Percentiles rank a stretch among this genome's conserved stretches.
These are phyloP conservation scores for Polygonum aviculare DNA, from an alignment of 148 eudicot species.

Conservation along the genomic window DNA sequence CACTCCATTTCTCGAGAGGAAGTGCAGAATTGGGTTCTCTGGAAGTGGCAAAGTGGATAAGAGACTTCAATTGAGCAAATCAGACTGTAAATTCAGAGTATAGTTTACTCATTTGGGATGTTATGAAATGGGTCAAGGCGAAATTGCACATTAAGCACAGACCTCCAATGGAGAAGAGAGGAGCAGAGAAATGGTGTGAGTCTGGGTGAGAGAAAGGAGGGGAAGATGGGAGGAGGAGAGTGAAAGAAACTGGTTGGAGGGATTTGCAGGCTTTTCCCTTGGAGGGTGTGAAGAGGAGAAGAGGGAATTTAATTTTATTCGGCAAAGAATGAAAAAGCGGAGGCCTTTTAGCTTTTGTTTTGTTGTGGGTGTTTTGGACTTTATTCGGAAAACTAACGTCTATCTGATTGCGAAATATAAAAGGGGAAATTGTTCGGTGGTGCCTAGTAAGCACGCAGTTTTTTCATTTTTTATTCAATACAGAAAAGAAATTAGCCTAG, in stretches of 20 bases:
- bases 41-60: neutral
- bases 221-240: neutral
- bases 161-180: neutral
- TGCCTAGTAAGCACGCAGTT: neutral
- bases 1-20: neutral
- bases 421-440: neutral
- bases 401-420: neutral
- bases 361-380: constrained; percentile 1
- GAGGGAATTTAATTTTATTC: neutral
- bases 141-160: neutral
- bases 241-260: constrained; percentile 9
- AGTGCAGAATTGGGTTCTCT: neutral
- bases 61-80: neutral
- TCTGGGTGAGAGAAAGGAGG: neutral
- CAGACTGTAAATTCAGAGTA: neutral
- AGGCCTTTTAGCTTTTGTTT: neutral
- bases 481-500: too few species aligned
- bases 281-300: neutral
- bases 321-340: neutral
- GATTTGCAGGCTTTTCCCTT: constrained; percentile 6
- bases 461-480: too few species aligned
- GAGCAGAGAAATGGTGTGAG: neutral
- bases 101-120: neutral
- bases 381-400: constrained; percentile 9
- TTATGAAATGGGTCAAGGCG: neutral